These are phyloP conservation scores for Juncus inflexus DNA, from an alignment of 176 grass and related monocot species.

Conservation along the genomic window DNA sequence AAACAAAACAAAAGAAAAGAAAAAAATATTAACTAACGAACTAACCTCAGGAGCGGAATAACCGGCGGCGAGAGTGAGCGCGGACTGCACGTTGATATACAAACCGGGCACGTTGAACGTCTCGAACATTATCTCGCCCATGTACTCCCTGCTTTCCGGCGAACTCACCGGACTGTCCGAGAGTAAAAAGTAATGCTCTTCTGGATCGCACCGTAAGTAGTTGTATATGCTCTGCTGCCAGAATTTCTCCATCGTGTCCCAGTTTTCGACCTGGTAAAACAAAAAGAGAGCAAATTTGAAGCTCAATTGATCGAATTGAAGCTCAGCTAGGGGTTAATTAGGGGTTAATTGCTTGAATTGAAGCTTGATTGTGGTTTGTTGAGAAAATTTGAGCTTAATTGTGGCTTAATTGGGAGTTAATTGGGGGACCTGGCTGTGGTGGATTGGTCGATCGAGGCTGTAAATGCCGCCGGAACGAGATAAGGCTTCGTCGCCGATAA, in stretches of 20 bases:
- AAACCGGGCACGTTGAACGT: conserved; percentile 93
- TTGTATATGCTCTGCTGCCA: conserved; percentile 96
- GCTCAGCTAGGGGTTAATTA: background rate
- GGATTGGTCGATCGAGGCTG: conserved; percentile 66
- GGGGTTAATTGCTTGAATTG: background rate
- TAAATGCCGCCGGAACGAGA: conserved; percentile 72
- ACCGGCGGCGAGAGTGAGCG: conserved; percentile 90
- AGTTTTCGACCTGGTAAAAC: conserved; percentile 70
- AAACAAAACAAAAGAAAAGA: too few relatives aligned
- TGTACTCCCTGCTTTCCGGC: conserved; percentile 94
- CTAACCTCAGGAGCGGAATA: conserved; percentile 46
- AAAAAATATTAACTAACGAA: too few relatives aligned
- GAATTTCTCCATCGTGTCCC: conserved; percentile 98
- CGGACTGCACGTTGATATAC: conserved; percentile 88
- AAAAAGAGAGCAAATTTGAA: conserved; percentile 1
- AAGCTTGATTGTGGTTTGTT: background rate
- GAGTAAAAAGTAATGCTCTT: conserved; percentile 94
- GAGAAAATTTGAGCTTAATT: too few relatives aligned
- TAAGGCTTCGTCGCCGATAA: conserved; percentile 84
- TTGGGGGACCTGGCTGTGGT: conserved; percentile 55
- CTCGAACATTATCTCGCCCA: conserved; percentile 98
- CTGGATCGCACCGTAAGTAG: conserved; percentile 83
- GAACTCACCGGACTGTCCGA: conserved; percentile 76
- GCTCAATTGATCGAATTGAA: background rate
- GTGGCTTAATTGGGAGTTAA: background rate